Base-by-base conservation (phyloP, 495 filamentous ascomycete genomes). In the Tuber umbilicatum region DNA sequence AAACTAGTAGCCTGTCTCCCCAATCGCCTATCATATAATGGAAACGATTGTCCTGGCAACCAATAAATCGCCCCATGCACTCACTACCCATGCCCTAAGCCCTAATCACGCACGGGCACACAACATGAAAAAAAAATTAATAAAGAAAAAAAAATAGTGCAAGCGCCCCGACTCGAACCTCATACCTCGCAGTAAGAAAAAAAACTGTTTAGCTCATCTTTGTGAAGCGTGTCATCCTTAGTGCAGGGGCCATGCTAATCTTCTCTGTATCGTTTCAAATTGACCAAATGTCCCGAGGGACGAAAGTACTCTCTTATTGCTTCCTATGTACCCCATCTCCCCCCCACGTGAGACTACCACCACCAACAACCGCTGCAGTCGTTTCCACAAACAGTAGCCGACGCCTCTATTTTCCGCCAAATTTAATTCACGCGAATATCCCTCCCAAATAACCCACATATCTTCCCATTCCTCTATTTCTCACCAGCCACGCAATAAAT, bases 221-320 rank as follows among this genome's bases (percentile, higher is more conserved):
- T 94, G 91, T 93, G 92, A 89, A 93, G 93, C 92, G 93, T 97
- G 92, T 97, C 93, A 96, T 97, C 93, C 93, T 97, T 97, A 96
- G 93, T 97, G 93, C 94, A 97, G 94, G 94, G 94, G 94, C 94
- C 93, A 97, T 97, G 94, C 94, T 97, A 97, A 94, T 94, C 91
- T 93, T 94, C 91, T 94, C 90, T 92, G 88, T 90, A 89, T 91
- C 87, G 88, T 89, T 90, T 85, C 87, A 87, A 90, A 90, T 91
- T 91, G 89, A 91, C 89, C 90, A 91, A 89, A 90, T 92, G 90
- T 82, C 89, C 90, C 88, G 87, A 90, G 89, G 88, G 89, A 79
- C 76, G n/a, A 71, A 19, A 64, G 55, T 17, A 3, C 2, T 31
- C 14, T 17, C 10, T 5, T 17, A 64, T 64, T 64, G 55, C 55